A percentile compares a stretch with the other conserved stretches of the same genome.
Conservation (phyloP, 1,284 basidiomycete species). For the Irpex rosettiformis region DNA sequence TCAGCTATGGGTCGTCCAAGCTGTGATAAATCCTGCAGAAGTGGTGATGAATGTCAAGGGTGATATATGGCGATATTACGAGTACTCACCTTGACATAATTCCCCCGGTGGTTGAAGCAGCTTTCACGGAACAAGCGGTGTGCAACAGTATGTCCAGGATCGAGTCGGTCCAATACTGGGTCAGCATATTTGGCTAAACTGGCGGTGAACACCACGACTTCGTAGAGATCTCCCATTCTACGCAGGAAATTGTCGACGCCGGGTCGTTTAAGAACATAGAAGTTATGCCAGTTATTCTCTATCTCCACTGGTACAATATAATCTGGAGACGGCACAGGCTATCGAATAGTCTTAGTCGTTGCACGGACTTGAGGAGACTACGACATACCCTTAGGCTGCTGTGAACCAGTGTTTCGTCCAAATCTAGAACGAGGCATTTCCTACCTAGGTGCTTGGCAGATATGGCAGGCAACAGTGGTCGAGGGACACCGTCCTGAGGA, state of each 20-base stretch:
- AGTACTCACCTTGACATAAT: conserved; percentile 95
- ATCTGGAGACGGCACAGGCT: conserved; percentile 95
- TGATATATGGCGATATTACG: conserved; percentile 9
- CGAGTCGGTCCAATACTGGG: conserved; percentile 95
- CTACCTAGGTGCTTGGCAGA: conserved; percentile 72
- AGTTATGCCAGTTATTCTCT: conserved; percentile 96
- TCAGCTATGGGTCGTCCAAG: conserved; percentile 90
- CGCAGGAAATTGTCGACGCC: conserved; percentile 97
- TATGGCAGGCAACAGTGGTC: conserved; percentile 80
- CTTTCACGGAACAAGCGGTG: conserved; percentile 97
- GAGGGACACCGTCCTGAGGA: conserved; percentile 75
- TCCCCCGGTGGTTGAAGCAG: conserved; percentile 98
- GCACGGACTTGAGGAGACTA: conserved; percentile 1
- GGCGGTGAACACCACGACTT: conserved; percentile 98
- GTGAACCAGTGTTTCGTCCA: conserved; percentile 95
- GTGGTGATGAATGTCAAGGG: conserved; percentile 8
- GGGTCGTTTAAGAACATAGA: conserved; percentile 98
- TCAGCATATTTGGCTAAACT: conserved; percentile 99
- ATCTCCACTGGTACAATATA: conserved; percentile 99
- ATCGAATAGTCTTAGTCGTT: conserved; percentile 16
- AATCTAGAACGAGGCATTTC: conserved; percentile 92
- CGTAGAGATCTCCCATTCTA: conserved; percentile 97
- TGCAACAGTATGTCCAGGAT: conserved; percentile 88
- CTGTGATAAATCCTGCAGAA: conserved; percentile 86
- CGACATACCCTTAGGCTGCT: conserved; percentile 81